Percentiles rank a stretch among this genome's conserved stretches.
Conservation (phyloP, 2,329 filamentous ascomycete genomes). For the Colletotrichum caudatum region DNA sequence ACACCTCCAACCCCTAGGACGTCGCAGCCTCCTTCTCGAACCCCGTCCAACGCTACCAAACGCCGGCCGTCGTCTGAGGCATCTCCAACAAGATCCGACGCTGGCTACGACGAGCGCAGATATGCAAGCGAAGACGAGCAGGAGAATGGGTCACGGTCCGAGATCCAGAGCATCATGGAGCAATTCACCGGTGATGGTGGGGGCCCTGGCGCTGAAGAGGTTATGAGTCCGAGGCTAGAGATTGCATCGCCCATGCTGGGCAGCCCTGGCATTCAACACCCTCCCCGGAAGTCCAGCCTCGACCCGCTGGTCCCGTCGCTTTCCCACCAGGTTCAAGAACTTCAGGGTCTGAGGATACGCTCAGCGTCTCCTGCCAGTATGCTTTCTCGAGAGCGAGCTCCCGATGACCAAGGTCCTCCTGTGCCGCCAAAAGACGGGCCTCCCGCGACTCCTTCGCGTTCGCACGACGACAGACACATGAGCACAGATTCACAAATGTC, state of each 20-base stretch:
- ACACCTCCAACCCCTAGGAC: conserved; percentile 67
- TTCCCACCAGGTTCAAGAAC: conserved; percentile 61
- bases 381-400: conserved; percentile 53
- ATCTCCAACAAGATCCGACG: conserved; percentile 68
- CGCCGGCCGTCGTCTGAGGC: conserved; percentile 57
- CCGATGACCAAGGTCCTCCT: conserved; percentile 65
- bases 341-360: conserved; percentile 56
- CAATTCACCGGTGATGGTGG: conserved; percentile 85
- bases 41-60: conserved; percentile 67
- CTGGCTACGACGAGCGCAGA: conserved; percentile 68
- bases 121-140: conserved; percentile 72
- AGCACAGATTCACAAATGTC: conserved; percentile 56
- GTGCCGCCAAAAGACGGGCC: conserved; percentile 72
- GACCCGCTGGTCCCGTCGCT: conserved; percentile 73
- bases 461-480: conserved; percentile 53
- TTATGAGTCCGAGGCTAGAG: conserved; percentile 91
- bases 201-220: conserved; percentile 80
- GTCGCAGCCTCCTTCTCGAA: conserved; percentile 70
- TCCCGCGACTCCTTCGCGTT: conserved; percentile 53
- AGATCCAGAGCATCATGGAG: conserved; percentile 98
- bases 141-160: conserved; percentile 78
- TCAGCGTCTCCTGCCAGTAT: conserved; percentile 53
- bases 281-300: conserved; percentile 87
- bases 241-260: conserved; percentile 82
- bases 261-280: conserved; percentile 72